Percentiles rank a stretch among this genome's conserved stretches.
Conservation (phyloP, 108 stramenopile species). For the Pseudonitzschia delicatissima region DNA sequence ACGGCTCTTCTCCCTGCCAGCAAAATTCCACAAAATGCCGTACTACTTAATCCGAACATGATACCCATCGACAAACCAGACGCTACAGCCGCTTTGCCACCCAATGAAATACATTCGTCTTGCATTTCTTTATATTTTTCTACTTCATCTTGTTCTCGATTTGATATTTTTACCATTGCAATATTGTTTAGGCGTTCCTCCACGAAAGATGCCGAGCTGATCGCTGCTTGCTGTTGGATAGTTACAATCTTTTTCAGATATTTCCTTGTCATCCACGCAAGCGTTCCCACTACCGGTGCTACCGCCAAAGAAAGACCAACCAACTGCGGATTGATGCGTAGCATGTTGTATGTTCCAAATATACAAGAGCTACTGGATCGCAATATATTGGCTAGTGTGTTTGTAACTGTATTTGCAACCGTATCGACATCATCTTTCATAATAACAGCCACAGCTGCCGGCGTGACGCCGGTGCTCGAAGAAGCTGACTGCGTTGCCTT, state of each 20-base stretch:
- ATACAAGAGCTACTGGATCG: constrained; percentile 65
- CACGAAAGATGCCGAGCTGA: constrained; percentile 63
- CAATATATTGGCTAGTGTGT: constrained; percentile 66
- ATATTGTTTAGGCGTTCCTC: constrained; percentile 73
- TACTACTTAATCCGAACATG: constrained; percentile 72
- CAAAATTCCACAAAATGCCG: constrained; percentile 71
- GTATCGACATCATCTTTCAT: constrained; percentile 65
- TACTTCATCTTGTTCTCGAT: constrained; percentile 67
- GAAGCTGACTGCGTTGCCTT: background rate
- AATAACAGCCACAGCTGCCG: constrained; percentile 69
- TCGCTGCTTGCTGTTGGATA: constrained; percentile 55
- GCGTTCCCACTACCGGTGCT: constrained; percentile 72
- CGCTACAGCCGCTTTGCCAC: constrained; percentile 50
- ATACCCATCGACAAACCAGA: constrained; percentile 83
- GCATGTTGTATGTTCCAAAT: constrained; percentile 78
- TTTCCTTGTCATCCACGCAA: constrained; percentile 68
- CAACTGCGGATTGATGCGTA: constrained; percentile 69
- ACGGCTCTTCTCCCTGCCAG: constrained; percentile 70
- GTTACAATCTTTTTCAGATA: constrained; percentile 59
- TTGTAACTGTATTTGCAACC: constrained; percentile 64
- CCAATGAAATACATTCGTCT: constrained; percentile 47
- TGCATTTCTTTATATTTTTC: constrained; percentile 57
- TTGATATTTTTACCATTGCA: constrained; percentile 69
- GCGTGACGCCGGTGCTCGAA: constrained; percentile 40
- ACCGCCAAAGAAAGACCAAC: constrained; percentile 64